Evolutionary conservation across 2,329 filamentous ascomycete genomes (phyloP), one percentile per base, ranked within the genome.

Genomic region (Aureobasidium pullulans): DNA sequence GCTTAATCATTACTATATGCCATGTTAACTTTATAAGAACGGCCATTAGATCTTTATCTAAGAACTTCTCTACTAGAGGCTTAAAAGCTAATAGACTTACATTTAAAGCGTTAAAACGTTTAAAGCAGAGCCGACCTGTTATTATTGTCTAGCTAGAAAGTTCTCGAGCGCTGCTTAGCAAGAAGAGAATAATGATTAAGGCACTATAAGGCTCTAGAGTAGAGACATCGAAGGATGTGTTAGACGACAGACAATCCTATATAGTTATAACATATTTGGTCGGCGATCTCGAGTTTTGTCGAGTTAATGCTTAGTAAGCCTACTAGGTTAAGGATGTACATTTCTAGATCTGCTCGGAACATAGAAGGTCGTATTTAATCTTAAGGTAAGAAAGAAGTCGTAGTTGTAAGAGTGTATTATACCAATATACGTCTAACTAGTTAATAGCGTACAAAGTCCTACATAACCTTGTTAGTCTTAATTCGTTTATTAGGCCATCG

Each of bases 291-390:
- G 36, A 40, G 9, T 6, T 23, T n/a, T 15, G 10, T 23, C 11
- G 29, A 16, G 19, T 36, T 11, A 74, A 59, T 59, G 67, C 65
- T 11, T 65, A 65, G 59, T 74, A 71, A 10, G 72, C 71, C 64
- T 73, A 71, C 34, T 73, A 69, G 1, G 67, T 67, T 8, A 74
- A 66, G 1, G 74, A 72, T 1, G 68, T 60, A 1, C 75, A 73
- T 2, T 57, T 62, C 76, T 76, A 78, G 57, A 68, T 67, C 13
- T 68, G 67, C 47, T 69, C 67, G 0, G 73, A 70, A 49, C 72
- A 76, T 1, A 76, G 76, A 4, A 78, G 65, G 15, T 75, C 71
- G 56, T 77, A 73, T 61, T 77, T 77, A 62, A 78, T 72, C 65
- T 78, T 76, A 3, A 77, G 66, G 44, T 77, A 69, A 0, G 72